Evolutionary conservation across 2,329 filamentous ascomycete species (phyloP), one percentile per base, ranked within the genome.

Genomic region (Verticillium nonalfalfae): DNA sequence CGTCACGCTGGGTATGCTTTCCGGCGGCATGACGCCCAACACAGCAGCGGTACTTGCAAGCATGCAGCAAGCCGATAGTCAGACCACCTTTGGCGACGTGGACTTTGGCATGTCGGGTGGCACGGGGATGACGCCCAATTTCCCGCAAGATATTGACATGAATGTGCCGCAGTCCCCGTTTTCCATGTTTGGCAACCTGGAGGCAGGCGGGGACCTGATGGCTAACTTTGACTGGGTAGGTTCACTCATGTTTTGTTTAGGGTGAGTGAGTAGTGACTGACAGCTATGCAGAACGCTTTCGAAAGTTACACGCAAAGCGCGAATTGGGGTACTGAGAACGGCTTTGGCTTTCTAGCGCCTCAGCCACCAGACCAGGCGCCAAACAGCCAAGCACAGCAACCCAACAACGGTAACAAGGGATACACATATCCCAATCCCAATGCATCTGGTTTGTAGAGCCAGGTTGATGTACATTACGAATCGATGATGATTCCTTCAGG

Each of bases 211-310:
- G 50, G 81, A 82, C 40, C 73, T 85, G 58, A 74, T 76, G 38
- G 72, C 75, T 54, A 84, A 81, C 57, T 83, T 86, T 68, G 83
- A 86, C 72, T 86, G 84, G 84, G 84, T 85, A 77, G 71, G 82
- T 68, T 56, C 10, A 54, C 15, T 56, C 11, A 21, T 35, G 11
- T 56, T 13, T 34, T 31, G 26, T 9, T 14, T 36, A 40, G 40
- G 39, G 1, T 34, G 11, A 40, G 1, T 34, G 11, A 40, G 54
- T 56, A 26, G 5, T 62, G 61, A 60, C 72, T 78, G 63, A 75
- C 65, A 10, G 4, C 33, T 9, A 35, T 5, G 39, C 59, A 86
- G 84, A 79, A 80, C 54, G 79, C 81, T 13, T 81, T 86, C 57
- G 83, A 86, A 63, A 85, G 79, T 59, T 86, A 81, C 63, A 78